Evolutionary conservation across 2,329 filamentous ascomycete genomes (phyloP).

Genomic region (Cercospora sojina): DNA sequence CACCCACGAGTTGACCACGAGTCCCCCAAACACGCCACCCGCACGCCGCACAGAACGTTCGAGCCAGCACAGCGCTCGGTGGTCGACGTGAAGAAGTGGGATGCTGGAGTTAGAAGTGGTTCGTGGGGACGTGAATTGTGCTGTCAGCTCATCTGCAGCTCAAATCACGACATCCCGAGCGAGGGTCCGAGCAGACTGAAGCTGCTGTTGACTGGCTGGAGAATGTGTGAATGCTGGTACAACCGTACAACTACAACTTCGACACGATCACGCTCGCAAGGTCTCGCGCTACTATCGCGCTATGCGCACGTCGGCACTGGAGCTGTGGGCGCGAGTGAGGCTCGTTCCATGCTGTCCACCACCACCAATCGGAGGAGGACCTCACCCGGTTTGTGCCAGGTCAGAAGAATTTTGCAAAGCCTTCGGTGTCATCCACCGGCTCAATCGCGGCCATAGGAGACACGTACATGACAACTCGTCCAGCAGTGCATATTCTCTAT

Average conservation of each 20-base stretch:
- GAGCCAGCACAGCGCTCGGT: background rate
- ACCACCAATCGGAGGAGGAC: background rate
- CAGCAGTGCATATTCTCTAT: background rate
- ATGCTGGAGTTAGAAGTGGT: background rate
- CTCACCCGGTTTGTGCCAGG: background rate
- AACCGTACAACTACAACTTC: slow-evolving; percentile 1
- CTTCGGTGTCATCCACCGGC: background rate
- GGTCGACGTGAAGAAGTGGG: background rate
- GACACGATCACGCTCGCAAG: background rate
- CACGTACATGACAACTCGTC: background rate
- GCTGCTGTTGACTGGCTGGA: slow-evolving; percentile 5
- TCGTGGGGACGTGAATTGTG: slow-evolving; percentile 5
- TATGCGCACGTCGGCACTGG: background rate
- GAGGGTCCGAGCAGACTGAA: background rate
- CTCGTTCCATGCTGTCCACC: background rate
- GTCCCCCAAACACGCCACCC: background rate
- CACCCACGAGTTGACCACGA: background rate
- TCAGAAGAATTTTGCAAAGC: background rate
- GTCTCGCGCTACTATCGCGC: slow-evolving; percentile 2
- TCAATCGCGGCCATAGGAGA: background rate
- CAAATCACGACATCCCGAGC: slow-evolving; percentile 13
- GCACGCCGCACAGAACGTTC: background rate
- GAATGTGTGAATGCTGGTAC: background rate
- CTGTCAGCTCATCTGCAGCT: slow-evolving; percentile 20
- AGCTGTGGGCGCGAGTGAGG: background rate